A percentile compares a stretch with the other conserved stretches of the same genome.
These are phyloP conservation scores for Beauveria medogensis DNA, from an alignment of 2,329 filamentous ascomycete species.

Conservation along the genomic window DNA sequence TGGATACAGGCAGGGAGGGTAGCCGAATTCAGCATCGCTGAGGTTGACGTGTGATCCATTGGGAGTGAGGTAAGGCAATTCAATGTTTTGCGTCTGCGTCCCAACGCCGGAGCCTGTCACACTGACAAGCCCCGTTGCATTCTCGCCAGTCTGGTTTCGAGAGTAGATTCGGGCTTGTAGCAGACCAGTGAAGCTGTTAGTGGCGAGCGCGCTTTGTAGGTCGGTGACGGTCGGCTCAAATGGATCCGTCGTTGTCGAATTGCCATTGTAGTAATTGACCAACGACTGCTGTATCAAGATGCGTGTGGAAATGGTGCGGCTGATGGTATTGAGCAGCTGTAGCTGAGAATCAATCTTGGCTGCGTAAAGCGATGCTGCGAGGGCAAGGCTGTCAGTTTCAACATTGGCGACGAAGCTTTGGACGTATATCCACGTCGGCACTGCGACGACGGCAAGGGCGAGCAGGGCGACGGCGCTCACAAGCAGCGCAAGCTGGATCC, in stretches of 20 bases:
- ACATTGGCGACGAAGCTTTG: slow-evolving; percentile 45
- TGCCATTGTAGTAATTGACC: slow-evolving; percentile 44
- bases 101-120: slow-evolving; percentile 44
- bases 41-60: slow-evolving; percentile 54
- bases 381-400: slow-evolving; percentile 53
- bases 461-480: slow-evolving; percentile 68
- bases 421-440: slow-evolving; percentile 62
- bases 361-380: slow-evolving; percentile 82
- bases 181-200: slow-evolving; percentile 48
- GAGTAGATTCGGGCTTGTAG: slow-evolving; percentile 70
- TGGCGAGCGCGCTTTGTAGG: slow-evolving; percentile 60
- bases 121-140: slow-evolving; percentile 51
- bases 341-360: slow-evolving; percentile 73
- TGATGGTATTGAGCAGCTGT: slow-evolving; percentile 68
- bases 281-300: slow-evolving; percentile 50
- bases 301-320: slow-evolving; percentile 61
- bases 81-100: slow-evolving; percentile 33
- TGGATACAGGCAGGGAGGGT: slow-evolving; percentile 65
- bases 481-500: slow-evolving; percentile 75
- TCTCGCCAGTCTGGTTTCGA: slow-evolving; percentile 50
- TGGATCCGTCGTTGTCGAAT: slow-evolving; percentile 42
- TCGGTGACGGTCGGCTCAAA: slow-evolving; percentile 58
- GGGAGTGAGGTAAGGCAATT: slow-evolving; percentile 51
- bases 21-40: slow-evolving; percentile 57
- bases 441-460: slow-evolving; percentile 67